These are phyloP conservation scores for Spathaspora sp. DNA, from an alignment of 1,139 yeast genomes.

Conservation along the genomic window DNA sequence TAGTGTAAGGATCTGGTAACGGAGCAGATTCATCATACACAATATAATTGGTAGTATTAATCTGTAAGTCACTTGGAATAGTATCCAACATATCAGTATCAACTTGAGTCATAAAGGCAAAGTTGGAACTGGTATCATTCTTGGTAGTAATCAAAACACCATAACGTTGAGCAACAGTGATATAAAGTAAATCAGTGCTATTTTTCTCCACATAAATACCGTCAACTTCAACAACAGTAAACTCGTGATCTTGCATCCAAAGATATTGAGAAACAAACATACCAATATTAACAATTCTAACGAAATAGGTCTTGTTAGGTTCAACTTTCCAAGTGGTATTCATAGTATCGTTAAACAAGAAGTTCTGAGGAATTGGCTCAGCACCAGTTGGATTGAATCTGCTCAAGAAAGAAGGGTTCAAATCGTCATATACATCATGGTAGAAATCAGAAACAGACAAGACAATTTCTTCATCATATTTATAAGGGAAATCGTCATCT, in stretches of 20 bases:
- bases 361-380: conserved; percentile 72
- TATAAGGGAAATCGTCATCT: conserved; percentile 56
- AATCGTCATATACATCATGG: conserved; percentile 47
- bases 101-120: conserved; percentile 59
- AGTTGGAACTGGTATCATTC: conserved; percentile 44
- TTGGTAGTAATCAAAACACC: conserved; percentile 62
- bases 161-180: conserved; percentile 73
- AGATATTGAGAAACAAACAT: conserved; percentile 71
- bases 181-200: conserved; percentile 55
- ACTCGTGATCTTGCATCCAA: conserved; percentile 64
- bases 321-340: conserved; percentile 57
- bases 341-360: conserved; percentile 63
- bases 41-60: conserved; percentile 55
- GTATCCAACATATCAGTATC: conserved; percentile 69
- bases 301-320: conserved; percentile 60
- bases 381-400: conserved; percentile 81
- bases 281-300: conserved; percentile 66
- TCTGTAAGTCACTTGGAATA: conserved; percentile 51
- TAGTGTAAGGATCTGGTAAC: conserved; percentile 23
- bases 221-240: conserved; percentile 71
- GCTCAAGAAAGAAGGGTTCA: conserved; percentile 50
- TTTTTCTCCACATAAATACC: conserved; percentile 65
- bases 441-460: conserved; percentile 64
- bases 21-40: conserved; percentile 42
- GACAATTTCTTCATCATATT: conserved; percentile 61